A percentile compares a stretch with the other conserved stretches of the same genome.
Conservation (phyloP, 257 asterid species). For the Marsdenia floribunda region DNA sequence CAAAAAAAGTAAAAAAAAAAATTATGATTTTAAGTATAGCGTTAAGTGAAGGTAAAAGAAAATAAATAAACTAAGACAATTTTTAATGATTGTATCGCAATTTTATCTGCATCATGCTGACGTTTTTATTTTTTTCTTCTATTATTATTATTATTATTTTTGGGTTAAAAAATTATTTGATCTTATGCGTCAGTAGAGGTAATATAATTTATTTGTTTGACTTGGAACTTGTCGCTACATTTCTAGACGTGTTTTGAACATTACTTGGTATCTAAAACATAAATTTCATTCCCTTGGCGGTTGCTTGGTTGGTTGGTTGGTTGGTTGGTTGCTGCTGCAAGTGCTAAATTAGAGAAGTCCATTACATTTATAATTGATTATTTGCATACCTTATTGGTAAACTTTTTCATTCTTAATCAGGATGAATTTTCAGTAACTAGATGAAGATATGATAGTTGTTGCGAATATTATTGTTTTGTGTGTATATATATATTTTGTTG, state of each 20-base stretch:
- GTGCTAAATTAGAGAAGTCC: not conserved
- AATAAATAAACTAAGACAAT: not conserved
- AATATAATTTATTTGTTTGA: conserved; percentile 8
- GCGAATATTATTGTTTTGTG: not conserved
- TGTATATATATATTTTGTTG: not conserved
- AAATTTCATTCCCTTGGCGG: not conserved
- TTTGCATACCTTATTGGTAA: not conserved
- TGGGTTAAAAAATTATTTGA: not conserved
- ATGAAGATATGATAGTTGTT: not conserved
- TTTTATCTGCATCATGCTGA: not conserved
- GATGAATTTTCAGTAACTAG: not conserved
- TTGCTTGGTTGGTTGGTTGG: not conserved
- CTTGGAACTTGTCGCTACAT: not conserved
- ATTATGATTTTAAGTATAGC: not conserved
- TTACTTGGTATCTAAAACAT: conserved; percentile 1
- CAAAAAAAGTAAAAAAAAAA: no score
- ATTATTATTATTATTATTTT: no score
- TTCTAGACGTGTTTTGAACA: conserved; percentile 11
- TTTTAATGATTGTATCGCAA: not conserved
- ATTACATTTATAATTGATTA: not conserved
- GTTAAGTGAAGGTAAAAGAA: not conserved
- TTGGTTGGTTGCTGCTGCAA: not conserved
- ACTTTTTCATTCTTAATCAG: not conserved
- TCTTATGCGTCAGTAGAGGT: not conserved
- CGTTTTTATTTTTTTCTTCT: no score